Evolutionary conservation across 179 eudicot species (phyloP), one percentile per base, ranked within the genome.

Genomic region (Sideroxylon spinosum): DNA sequence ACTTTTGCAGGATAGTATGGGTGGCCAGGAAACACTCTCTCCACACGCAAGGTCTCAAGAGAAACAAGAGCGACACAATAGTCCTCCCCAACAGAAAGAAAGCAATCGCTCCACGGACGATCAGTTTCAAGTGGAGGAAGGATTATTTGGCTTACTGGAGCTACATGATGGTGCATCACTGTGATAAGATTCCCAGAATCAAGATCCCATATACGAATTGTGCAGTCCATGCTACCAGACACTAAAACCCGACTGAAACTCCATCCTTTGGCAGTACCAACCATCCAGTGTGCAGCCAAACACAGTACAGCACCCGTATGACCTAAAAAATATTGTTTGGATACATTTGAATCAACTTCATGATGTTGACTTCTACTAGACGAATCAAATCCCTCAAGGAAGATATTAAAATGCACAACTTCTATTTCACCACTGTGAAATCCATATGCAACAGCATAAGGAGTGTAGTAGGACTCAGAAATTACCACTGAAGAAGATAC

Each of bases 1-100:
- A 95, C 97, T 84, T 87, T 90, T 60, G 86, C 82, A 68, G 97
- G 98, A 86, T 82, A 85, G 79, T 79, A 80, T 64, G 91, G 89
- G 79, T 95, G 98, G 65, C 99, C 99, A 71, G 98, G 95, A 87
- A 95, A 95, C 87, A 93, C 84, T 85, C 99, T 92, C 90, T 95
- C 98, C 78, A 87, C 96, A 49, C 88, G 87, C 85, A 92, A 88
- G 79, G 98, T 90, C 78, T 88, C 89, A 77, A 95, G 92, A 78
- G 98, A 95, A 81, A 89, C 89, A 80, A 95, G 95, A 80, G 91
- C 81, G 22, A 93, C 88, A 73, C 93, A 93, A 69, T 83, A 90
- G 84, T 95, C 99, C 57, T 93, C 96, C 80, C 96, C 99, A 60
- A 93, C 91, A 77, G 98, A 88, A 73, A 95, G 90, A 88, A 95